Base-by-base conservation (phyloP, 2,329 filamentous ascomycete species). In the Coccinonectria pachysandricola region DNA sequence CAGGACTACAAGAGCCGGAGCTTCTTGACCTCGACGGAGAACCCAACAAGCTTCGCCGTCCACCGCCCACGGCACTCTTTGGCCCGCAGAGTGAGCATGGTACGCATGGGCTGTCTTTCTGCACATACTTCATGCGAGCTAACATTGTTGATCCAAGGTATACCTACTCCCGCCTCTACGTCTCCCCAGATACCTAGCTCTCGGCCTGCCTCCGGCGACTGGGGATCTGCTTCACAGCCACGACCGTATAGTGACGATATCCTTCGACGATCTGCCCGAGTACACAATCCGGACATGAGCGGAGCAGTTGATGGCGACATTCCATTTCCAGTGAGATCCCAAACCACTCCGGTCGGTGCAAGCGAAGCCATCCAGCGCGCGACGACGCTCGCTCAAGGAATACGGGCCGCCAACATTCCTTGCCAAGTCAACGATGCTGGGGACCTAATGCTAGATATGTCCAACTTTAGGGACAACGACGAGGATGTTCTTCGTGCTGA, bases 371-470 rank as follows among this genome's bases (percentile, higher is more conserved):
- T 93, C 31, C 75, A 84, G 35, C 75, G 91, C 39, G 91, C 91
- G 6, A 75, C 81, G 48, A 75, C 79, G 15, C 65, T 98, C 8
- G 94, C 88, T 7, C 82, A 84, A 50, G 87, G 87, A 52, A 68
- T 98, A 3, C 83, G 83, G 23, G 79, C 75, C 3, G 91, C 82
- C 24, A 95, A 96, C 48, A 96, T 98, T 32, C 85, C 86, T 5
- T 91, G 80, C 31, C 79, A 84, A 39, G 78, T 98, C n/a, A 96
- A 81, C 1, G 86, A 93, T 31, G 80, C 74, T 1, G 91, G 91
- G 10, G 91, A 98, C 54, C 63, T 98, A 29, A 96, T 96, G 86
- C 63, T 98, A 27, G 91, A 98, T 53, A 95, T 98, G 87, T 87
- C 86, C 0, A 85, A 85, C 1, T 95, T 94, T 60, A 96, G 95